These are phyloP conservation scores for Cyberlindnera xylosilytica DNA, from an alignment of 805 yeast species.

Conservation along the genomic window DNA sequence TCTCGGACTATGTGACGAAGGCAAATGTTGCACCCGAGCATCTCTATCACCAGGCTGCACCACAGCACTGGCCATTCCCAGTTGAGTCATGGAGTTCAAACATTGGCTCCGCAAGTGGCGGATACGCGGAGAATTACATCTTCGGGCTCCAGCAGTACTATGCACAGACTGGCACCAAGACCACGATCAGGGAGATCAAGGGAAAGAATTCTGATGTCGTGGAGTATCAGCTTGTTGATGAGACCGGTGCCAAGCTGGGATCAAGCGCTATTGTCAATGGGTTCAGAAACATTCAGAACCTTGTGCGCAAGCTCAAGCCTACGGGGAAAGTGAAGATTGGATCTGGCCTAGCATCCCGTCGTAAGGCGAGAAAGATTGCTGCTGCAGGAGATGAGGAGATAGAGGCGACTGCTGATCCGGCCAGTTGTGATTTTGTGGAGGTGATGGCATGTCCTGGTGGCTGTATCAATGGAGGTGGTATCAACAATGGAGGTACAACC, in stretches of 20 bases:
- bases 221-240: constrained; percentile 57
- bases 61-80: constrained; percentile 59
- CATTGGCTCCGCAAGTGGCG: constrained; percentile 84
- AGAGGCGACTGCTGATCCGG: constrained; percentile 49
- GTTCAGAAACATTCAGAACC: constrained; percentile 88
- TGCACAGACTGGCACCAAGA: constrained; percentile 17
- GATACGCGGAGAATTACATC: constrained; percentile 75
- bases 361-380: constrained; percentile 16
- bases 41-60: constrained; percentile 41
- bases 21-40: constrained; percentile 14
- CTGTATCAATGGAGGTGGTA: constrained; percentile 97
- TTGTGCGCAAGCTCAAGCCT: constrained; percentile 68
- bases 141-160: constrained; percentile 32
- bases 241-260: constrained; percentile 40
- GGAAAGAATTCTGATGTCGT: constrained; percentile 74
- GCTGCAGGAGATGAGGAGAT: background rate
- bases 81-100: constrained; percentile 68
- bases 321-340: constrained; percentile 25
- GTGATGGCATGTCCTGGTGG: constrained; percentile 99
- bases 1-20: constrained; percentile 28
- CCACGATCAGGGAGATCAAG: constrained; percentile 37
- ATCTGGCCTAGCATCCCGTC: constrained; percentile 27
- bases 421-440: constrained; percentile 76
- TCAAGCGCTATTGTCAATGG: constrained; percentile 78
- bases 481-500: constrained; percentile 30